Conservation (phyloP, 306 rosid genomes). For the Casuarina equisetifolia region DNA sequence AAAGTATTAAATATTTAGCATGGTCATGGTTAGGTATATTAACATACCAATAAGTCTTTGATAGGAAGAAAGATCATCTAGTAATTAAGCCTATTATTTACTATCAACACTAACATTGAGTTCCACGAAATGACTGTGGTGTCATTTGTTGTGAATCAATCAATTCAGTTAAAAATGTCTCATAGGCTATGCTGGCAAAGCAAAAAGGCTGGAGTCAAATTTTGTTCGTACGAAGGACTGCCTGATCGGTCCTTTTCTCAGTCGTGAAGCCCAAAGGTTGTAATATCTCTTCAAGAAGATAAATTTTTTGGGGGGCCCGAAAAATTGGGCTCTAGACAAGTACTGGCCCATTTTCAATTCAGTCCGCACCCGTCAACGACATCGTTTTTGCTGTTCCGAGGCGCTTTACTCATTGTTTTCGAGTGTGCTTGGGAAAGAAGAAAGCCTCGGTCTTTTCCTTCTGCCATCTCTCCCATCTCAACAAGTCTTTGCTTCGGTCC, state of each 20-base stretch:
- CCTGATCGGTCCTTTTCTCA: not conserved
- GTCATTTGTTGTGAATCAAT: not conserved
- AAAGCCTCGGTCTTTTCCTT: not conserved
- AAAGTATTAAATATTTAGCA: too few relatives aligned
- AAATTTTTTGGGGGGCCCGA: too few relatives aligned
- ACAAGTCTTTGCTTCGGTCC: not conserved
- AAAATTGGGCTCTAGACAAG: too few relatives aligned
- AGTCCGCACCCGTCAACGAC: not conserved
- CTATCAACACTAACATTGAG: too few relatives aligned
- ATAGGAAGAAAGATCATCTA: too few relatives aligned
- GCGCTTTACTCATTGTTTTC: not conserved
- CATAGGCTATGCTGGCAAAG: not conserved
- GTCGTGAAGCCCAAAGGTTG: not conserved
- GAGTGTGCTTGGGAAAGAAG: slow-evolving; percentile 23
- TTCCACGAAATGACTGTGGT: too few relatives aligned
- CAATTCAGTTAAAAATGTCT: not conserved
- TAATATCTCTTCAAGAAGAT: not conserved
- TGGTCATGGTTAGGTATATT: too few relatives aligned
- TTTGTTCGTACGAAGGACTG: not conserved
- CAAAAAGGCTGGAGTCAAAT: not conserved
- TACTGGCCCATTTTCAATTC: not conserved
- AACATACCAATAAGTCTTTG: too few relatives aligned
- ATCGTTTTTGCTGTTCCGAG: not conserved
- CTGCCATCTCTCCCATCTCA: not conserved
- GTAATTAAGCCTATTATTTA: too few relatives aligned